Percentiles rank a stretch among this genome's conserved stretches.
phyloP scores from a whole-genome alignment of 371 early-diverging fungal species.

The Apophysomyces sp. region DNA sequence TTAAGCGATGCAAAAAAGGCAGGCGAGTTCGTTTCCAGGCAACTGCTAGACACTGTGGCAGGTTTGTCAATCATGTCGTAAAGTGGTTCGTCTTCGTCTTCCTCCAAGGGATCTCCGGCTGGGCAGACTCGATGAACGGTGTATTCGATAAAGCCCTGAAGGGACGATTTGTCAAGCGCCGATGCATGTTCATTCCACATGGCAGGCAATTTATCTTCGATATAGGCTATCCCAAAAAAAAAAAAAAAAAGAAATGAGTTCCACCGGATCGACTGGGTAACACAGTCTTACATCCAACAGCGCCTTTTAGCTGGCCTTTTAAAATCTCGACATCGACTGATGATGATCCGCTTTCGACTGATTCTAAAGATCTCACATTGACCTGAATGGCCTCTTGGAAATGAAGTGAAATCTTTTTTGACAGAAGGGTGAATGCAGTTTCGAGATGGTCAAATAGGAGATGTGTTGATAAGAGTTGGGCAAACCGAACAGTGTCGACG shows the following conservation, averaged over 20 bases:
- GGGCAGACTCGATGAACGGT: neutral
- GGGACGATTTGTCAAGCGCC: conserved; percentile 19
- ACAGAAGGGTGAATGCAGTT: conserved; percentile 20
- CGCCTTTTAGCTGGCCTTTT: conserved; percentile 36
- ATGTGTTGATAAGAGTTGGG: conserved; percentile 27
- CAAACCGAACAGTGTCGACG: conserved; percentile 27
- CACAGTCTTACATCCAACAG: conserved; percentile 32
- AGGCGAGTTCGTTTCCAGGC: conserved; percentile 10
- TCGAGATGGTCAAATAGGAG: conserved; percentile 37
- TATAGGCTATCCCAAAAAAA: conserved; percentile 19
- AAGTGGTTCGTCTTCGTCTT: neutral
- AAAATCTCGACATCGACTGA: conserved; percentile 33
- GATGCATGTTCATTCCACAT: conserved; percentile 33
- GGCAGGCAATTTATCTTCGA: conserved; percentile 34
- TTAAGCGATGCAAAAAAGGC: conserved; percentile 14
- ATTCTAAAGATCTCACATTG: conserved; percentile 4
- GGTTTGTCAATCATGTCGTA: neutral
- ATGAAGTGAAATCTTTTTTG: conserved; percentile 27
- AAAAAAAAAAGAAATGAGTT: neutral
- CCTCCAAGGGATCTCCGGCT: neutral
- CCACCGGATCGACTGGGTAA: neutral
- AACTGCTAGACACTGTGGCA: conserved; percentile 5
- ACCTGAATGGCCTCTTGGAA: conserved; percentile 34
- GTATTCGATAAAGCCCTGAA: conserved; percentile 20
- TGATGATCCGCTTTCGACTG: conserved; percentile 1